These are phyloP conservation scores for Dactylellina parvicollis DNA, from an alignment of 2,329 filamentous ascomycete species.

Conservation along the genomic window DNA sequence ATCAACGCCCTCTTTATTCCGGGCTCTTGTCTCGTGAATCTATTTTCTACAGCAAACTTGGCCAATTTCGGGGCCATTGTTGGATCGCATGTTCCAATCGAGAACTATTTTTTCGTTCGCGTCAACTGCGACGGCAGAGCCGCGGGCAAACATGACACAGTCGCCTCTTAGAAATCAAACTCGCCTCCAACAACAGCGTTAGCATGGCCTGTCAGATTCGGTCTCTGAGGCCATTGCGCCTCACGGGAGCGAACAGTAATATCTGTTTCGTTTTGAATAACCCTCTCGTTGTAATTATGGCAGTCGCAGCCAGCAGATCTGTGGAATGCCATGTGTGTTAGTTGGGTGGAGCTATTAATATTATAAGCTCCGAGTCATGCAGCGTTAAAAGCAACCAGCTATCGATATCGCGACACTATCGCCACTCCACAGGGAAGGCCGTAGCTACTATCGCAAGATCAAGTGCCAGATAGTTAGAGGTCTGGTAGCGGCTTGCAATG, in stretches of 20 bases:
- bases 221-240: background rate
- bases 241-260: conserved; percentile 11
- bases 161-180: conserved; percentile 53
- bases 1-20: conserved; percentile 40
- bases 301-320: conserved; percentile 23
- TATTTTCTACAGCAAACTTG: conserved; percentile 20
- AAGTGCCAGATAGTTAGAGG: background rate
- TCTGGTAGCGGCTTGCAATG: background rate
- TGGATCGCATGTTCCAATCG: conserved; percentile 17
- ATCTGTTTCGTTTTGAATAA: background rate
- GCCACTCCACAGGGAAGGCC: background rate
- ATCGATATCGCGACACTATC: conserved; percentile 12
- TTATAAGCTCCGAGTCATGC: background rate
- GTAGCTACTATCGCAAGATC: conserved; percentile 29
- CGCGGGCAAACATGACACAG: conserved; percentile 49
- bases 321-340: conserved; percentile 19
- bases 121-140: conserved; percentile 42
- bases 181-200: conserved; percentile 11
- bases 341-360: background rate
- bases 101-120: background rate
- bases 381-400: conserved; percentile 13
- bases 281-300: conserved; percentile 25
- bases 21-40: background rate
- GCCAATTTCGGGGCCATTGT: background rate
- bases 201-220: conserved; percentile 19